Evolutionary conservation across 768 basidiomycete species (phyloP), one percentile per base, ranked within the genome.

Genomic region (Hericium rajendrae): DNA sequence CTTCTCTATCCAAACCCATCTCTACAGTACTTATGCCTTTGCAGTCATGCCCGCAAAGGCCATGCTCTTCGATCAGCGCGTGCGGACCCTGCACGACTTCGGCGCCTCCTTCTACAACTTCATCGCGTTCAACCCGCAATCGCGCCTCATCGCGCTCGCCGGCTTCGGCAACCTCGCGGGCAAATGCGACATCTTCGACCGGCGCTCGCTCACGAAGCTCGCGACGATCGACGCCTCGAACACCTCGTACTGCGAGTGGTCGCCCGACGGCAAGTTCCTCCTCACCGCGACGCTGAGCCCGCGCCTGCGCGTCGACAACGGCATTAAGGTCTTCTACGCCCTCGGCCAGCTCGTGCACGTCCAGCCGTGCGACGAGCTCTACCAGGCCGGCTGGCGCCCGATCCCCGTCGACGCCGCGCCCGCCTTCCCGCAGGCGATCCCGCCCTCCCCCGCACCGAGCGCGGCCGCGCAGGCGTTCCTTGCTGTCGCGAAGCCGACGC

Each of bases 141-240:
- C 87, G 9, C 84, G 92, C 3, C 78, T 99, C 16, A 69, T 99
- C 58, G 82, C 90, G 48, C 77, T 95, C 37, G 97, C 92, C 1
- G 97, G 97, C 6, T 99, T 98, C 70, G 95, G 97, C 26, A 99
- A 98, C 69, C 78, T 99, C 49, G 91, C 93, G 0, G 97, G 97
- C 18, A 91, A 93, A 70, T 84, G 94, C 59, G 91, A 97, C 65
- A 75, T 99, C 62, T 86, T 87, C 72, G 97, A 98, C 71, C 84
- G 94, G 18, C 87, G 91, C 54, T 83, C 85, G 18, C 78, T 97
- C 38, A 81, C 76, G 60, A 94, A 94, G 48, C 80, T 88, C 55
- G 83, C 84, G 43, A 74, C 72, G 39, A 89, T 92, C 64, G 89
- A 92, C 57, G 95, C 94, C 0, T 86, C 94, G 1, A 97, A 97